Conservation (phyloP, 2,329 filamentous ascomycete species). For the Lasiodiplodia hormozganensis region DNA sequence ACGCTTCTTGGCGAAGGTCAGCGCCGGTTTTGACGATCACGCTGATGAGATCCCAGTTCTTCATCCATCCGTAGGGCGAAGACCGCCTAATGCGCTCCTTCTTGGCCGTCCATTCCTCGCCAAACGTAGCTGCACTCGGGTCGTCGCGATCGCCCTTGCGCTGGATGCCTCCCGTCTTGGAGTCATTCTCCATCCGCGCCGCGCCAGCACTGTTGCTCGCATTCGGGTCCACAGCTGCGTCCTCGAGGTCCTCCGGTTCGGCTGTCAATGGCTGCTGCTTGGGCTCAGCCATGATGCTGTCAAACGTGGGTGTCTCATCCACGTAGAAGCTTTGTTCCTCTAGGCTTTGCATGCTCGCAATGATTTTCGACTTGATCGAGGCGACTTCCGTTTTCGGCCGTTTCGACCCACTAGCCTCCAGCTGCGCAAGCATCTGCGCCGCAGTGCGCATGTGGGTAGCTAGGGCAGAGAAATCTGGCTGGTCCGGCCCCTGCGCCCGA, state of each 20-base stretch:
- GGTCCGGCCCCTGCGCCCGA: conserved; percentile 64
- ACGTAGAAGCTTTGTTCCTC: conserved; percentile 85
- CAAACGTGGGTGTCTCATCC: conserved; percentile 79
- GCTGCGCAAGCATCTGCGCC: conserved; percentile 84
- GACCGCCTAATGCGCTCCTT: conserved; percentile 83
- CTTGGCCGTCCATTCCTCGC: conserved; percentile 84
- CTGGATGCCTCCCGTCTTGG: conserved; percentile 83
- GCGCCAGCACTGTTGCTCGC: conserved; percentile 76
- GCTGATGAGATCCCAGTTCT: conserved; percentile 86
- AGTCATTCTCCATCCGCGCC: conserved; percentile 87
- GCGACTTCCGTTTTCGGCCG: conserved; percentile 81
- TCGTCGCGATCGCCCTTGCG: conserved; percentile 84
- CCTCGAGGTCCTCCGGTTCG: conserved; percentile 62
- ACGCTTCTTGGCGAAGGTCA: conserved; percentile 83
- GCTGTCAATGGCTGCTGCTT: conserved; percentile 60
- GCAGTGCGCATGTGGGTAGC: conserved; percentile 89
- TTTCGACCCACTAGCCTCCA: conserved; percentile 81
- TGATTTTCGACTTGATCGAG: conserved; percentile 84
- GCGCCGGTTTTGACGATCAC: conserved; percentile 89
- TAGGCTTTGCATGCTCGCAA: conserved; percentile 86
- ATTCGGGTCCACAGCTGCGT: conserved; percentile 51
- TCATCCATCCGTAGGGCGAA: conserved; percentile 87
- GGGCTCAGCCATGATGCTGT: conserved; percentile 79
- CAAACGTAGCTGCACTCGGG: conserved; percentile 84
- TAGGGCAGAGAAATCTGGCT: conserved; percentile 81